These are phyloP conservation scores for Suillus paluster DNA, from an alignment of 768 basidiomycete species.

Conservation along the genomic window DNA sequence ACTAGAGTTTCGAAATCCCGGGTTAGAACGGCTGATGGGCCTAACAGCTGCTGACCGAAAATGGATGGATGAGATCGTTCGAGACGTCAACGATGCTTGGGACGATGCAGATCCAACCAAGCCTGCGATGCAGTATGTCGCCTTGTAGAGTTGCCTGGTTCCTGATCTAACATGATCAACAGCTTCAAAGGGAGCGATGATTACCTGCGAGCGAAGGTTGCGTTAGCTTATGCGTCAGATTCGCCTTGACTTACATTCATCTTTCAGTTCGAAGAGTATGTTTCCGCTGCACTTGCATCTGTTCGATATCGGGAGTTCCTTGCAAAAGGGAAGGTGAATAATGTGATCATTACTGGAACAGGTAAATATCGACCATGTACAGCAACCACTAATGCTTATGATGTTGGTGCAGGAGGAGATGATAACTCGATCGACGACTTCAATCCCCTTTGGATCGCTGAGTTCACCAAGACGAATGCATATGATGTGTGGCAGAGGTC, in stretches of 20 bases:
- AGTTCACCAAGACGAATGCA: conserved; percentile 87
- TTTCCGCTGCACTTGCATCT: conserved; percentile 83
- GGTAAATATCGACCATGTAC: conserved; percentile 33
- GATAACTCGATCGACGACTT: conserved; percentile 75
- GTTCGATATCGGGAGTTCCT: conserved; percentile 92
- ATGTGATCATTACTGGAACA: conserved; percentile 69
- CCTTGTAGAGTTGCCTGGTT: not conserved
- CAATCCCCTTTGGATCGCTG: conserved; percentile 84
- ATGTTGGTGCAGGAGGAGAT: conserved; percentile 48
- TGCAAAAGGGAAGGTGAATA: conserved; percentile 62
- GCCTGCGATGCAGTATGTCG: conserved; percentile 66
- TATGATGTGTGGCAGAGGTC: conserved; percentile 89
- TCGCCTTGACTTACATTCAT: not conserved
- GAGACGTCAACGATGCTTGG: conserved; percentile 85
- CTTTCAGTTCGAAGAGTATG: conserved; percentile 86
- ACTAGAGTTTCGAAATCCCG: conserved; percentile 87
- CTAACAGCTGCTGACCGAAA: conserved; percentile 93
- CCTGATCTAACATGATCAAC: conserved; percentile 1
- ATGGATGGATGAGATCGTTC: conserved; percentile 96
- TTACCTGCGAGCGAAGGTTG: conserved; percentile 84
- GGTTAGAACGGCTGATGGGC: conserved; percentile 74
- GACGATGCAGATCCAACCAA: conserved; percentile 62
- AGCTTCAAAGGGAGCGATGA: conserved; percentile 97
- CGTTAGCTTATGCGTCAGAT: conserved; percentile 10
- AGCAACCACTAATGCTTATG: conserved; percentile 7